Evolutionary conservation across 148 eudicot species (phyloP).

Genomic region (Nepenthes gracilis): DNA sequence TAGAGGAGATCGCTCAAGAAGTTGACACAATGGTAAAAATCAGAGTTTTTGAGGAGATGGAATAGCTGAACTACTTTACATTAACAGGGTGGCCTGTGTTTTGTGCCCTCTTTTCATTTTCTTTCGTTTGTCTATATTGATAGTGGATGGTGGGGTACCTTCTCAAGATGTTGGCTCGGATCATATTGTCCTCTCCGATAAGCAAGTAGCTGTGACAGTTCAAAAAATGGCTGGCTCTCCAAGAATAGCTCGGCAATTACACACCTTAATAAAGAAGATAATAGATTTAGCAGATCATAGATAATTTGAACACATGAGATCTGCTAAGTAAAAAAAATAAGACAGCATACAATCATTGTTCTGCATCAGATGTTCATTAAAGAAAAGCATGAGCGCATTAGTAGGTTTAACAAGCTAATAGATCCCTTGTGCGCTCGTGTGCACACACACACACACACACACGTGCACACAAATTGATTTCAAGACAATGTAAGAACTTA

Average conservation of each 20-base stretch:
- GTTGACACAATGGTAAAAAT: too few relatives aligned
- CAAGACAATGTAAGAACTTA: too few relatives aligned
- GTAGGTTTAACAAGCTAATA: too few relatives aligned
- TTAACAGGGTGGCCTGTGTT: too few relatives aligned
- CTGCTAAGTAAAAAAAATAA: not conserved
- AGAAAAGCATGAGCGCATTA: too few relatives aligned
- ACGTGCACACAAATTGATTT: too few relatives aligned
- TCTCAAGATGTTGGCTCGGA: conserved; percentile 91
- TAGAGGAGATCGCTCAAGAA: too few relatives aligned
- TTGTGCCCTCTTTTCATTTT: not conserved
- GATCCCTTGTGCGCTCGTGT: too few relatives aligned
- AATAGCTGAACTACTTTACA: too few relatives aligned
- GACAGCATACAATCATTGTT: not conserved
- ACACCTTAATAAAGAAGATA: conserved; percentile 37
- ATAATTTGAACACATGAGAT: not conserved
- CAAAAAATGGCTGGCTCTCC: conserved; percentile 93
- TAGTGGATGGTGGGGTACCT: conserved; percentile 30
- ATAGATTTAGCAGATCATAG: not conserved
- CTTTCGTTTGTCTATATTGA: not conserved
- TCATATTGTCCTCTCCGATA: conserved; percentile 95
- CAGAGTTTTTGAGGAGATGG: too few relatives aligned
- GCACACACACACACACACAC: too few relatives aligned
- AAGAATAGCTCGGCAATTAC: conserved; percentile 97
- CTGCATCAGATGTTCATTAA: too few relatives aligned
- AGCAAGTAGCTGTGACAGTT: conserved; percentile 89